Base-by-base conservation (phyloP, 2,329 filamentous ascomycete genomes). In the Scorias spongiosa region DNA sequence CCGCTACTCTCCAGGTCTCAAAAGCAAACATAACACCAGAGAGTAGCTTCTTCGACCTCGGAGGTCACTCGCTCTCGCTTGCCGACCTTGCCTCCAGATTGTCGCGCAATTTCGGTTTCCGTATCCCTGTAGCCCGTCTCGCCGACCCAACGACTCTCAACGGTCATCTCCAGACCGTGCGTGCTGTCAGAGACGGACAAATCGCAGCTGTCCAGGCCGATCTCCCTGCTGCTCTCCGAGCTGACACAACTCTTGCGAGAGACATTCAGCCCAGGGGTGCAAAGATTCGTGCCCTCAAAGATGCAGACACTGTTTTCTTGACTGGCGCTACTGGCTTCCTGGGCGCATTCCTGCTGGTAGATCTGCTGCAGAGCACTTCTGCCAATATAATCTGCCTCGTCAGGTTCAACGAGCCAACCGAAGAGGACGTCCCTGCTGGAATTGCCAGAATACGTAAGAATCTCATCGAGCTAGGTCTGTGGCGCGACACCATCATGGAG, bases 11-110 rank as follows among this genome's bases (percentile, higher is more conserved):
- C 11, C 78, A 80, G 48, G 72, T 81, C n/a, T 72, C 80, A 0
- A 64, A 69, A 9, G 70, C 63, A 36, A 68, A 73, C 15, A 74
- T 88, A 18, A 81, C 80, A 42, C 56, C 73, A 1, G 78, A 84
- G 48, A 79, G 85, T 58, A 81, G 79, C 58, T 89, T 89, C 62
- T 89, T 88, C 57, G 84, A 88, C 47, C 66, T 89, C 1, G 84
- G 84, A 30, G 84, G 84, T 0, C 84, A 89, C 60, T 87, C 82
- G 0, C 65, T 89, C 43, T 77, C 78, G 2, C 72, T 89, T n/a
- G 84, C 84, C 0, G 80, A 86, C 47, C 70, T 89, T 20, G 77
- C 83, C n/a, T 78, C 77, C 20, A 75, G 77, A 29, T 59, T 88
- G 11, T 78, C 80, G 0, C 75, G 75, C 46, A 72, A 72, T 0